Percentiles rank a stretch among this genome's conserved stretches.
Conservation (phyloP, 2,329 filamentous ascomycete species). For the Paracoccidioides lutzii region DNA sequence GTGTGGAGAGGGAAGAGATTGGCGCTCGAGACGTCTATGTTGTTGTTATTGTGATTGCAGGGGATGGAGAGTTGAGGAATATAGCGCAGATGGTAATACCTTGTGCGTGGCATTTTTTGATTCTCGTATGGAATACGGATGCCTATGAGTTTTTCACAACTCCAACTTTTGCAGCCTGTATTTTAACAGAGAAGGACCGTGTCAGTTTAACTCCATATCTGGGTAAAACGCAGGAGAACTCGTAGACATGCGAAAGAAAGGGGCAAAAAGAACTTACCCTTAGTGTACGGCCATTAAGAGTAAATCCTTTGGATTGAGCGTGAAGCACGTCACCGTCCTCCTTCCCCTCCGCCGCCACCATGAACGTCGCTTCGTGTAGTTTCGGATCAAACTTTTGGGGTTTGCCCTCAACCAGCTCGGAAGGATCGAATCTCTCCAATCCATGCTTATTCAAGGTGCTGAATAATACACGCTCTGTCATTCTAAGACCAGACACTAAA, state of each 20-base stretch:
- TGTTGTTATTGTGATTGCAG: neutral
- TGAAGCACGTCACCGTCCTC: conserved; percentile 83
- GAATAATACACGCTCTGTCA: conserved; percentile 86
- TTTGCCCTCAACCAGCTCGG: conserved; percentile 33
- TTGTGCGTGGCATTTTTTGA: neutral
- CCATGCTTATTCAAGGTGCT: conserved; percentile 86
- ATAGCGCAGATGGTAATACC: neutral
- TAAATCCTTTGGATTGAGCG: conserved; percentile 92
- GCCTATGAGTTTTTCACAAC: conserved; percentile 67
- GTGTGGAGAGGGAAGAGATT: neutral
- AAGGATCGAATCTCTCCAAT: conserved; percentile 74
- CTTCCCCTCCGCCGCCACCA: conserved; percentile 75
- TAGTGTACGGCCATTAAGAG: conserved; percentile 77
- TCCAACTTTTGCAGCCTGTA: conserved; percentile 75
- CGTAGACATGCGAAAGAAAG: neutral
- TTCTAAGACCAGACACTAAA: conserved; percentile 80
- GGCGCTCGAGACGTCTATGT: neutral
- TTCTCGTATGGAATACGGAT: neutral
- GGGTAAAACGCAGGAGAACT: neutral
- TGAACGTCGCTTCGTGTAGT: conserved; percentile 91
- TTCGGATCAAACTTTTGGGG: conserved; percentile 91
- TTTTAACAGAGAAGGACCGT: conserved; percentile 2
- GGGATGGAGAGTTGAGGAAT: neutral
- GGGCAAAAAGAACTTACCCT: conserved; percentile 38
- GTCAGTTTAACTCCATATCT: conserved; percentile 8